Conservation (phyloP, 2,329 filamentous ascomycete genomes). For the Fusarium sp. region DNA sequence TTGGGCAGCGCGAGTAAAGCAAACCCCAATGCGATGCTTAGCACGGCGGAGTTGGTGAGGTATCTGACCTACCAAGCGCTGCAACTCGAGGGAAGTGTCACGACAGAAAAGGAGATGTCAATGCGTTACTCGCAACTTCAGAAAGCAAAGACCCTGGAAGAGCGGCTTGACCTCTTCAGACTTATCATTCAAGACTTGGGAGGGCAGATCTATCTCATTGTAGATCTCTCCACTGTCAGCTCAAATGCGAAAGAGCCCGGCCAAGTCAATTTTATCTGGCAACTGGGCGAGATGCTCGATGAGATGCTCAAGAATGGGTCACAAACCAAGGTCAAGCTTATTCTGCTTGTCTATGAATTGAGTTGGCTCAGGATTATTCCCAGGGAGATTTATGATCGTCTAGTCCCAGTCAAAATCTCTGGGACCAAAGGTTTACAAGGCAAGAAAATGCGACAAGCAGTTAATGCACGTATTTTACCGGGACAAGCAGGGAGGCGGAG, state of each 20-base stretch:
- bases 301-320: fast-evolving
- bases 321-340: not conserved
- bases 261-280: not conserved
- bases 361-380: not conserved
- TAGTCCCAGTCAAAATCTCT: not conserved
- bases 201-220: constrained; percentile 1
- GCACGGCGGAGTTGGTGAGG: not conserved
- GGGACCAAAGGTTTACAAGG: not conserved
- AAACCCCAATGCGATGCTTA: not conserved
- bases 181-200: not conserved
- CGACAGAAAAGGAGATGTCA: constrained; percentile 8
- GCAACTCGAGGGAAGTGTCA: not conserved
- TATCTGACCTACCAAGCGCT: constrained; percentile 11
- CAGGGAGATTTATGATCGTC: not conserved
- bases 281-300: not conserved
- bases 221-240: not conserved
- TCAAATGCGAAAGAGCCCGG: not conserved
- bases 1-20: not conserved
- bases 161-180: not conserved
- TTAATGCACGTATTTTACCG: not conserved
- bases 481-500: not conserved
- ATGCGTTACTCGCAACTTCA: not conserved
- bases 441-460: not conserved
- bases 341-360: not conserved
- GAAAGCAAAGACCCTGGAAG: fast-evolving